These are phyloP conservation scores for Volvariella volvacea DNA, from an alignment of 1,284 basidiomycete genomes.

Conservation along the genomic window DNA sequence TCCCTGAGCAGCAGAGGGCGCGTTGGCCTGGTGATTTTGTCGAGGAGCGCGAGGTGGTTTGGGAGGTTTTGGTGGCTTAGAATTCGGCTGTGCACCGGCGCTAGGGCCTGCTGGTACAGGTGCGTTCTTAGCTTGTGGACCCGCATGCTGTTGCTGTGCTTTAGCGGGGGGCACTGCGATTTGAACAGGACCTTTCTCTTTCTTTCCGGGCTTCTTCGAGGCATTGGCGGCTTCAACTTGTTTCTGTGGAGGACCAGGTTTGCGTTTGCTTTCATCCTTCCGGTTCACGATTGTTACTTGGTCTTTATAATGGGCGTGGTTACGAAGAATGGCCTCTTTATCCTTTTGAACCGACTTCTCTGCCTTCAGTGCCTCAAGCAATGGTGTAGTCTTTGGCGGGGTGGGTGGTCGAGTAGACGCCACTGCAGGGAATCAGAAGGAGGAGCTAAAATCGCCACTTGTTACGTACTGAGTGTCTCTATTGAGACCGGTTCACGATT, in stretches of 20 bases:
- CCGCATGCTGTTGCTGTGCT: constrained; percentile 11
- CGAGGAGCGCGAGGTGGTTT: constrained; percentile 5
- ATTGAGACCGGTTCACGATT: constrained; percentile 54
- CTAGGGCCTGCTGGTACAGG: constrained; percentile 1
- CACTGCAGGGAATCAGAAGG: constrained; percentile 30
- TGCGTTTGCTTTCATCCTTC: constrained; percentile 42
- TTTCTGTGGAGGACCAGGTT: constrained; percentile 23
- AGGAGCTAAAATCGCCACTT: constrained; percentile 1
- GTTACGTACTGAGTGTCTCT: constrained; percentile 53
- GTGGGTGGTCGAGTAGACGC: constrained; percentile 50
- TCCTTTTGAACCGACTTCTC: constrained; percentile 70
- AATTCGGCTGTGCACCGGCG: constrained; percentile 1
- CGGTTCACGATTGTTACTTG: constrained; percentile 23
- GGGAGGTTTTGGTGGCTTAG: constrained; percentile 2
- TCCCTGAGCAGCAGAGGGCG: constrained; percentile 7
- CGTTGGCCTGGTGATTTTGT: constrained; percentile 6
- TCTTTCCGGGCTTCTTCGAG: constrained; percentile 11
- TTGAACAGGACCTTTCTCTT: constrained; percentile 7
- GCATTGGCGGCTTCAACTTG: constrained; percentile 20
- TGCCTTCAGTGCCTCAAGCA: constrained; percentile 83
- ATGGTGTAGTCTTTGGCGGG: constrained; percentile 74
- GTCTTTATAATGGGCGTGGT: constrained; percentile 64
- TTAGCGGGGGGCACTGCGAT: constrained; percentile 6
- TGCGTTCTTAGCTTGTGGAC: constrained; percentile 5
- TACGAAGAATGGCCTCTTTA: constrained; percentile 61